These are phyloP conservation scores for Mycothermus thermophilus DNA, from an alignment of 495 filamentous ascomycete genomes.

Conservation along the genomic window DNA sequence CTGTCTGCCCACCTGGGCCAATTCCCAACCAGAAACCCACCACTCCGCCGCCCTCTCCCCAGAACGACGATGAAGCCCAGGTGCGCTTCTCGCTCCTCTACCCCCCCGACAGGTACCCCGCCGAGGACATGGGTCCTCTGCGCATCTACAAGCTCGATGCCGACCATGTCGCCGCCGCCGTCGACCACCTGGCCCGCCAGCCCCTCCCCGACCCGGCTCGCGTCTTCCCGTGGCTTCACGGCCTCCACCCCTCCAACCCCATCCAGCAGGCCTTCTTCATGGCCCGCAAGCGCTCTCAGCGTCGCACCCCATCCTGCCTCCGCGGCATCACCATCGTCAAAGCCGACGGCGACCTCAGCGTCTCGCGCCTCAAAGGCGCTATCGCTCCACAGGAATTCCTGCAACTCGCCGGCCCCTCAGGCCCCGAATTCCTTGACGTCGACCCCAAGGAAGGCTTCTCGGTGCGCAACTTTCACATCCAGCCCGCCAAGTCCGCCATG, in stretches of 20 bases:
- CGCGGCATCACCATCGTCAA: conserved; percentile 80
- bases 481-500: conserved; percentile 75
- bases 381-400: conserved; percentile 70
- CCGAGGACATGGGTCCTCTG: conserved; percentile 40
- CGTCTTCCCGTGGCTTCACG: conserved; percentile 97
- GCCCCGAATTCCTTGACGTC: conserved; percentile 51
- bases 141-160: conserved; percentile 63
- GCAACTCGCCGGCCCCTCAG: conserved; percentile 16
- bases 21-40: conserved; percentile 44
- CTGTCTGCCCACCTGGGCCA: conserved; percentile 68
- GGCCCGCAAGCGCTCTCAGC: conserved; percentile 53
- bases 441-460: conserved; percentile 78
- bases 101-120: conserved; percentile 50
- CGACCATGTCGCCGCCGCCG: conserved; percentile 49
- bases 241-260: conserved; percentile 78
- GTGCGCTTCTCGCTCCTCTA: conserved; percentile 53
- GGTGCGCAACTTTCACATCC: conserved; percentile 92
- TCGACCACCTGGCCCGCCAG: conserved; percentile 61
- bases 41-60: conserved; percentile 56
- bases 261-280: conserved; percentile 83
- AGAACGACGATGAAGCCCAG: conserved; percentile 32
- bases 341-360: conserved; percentile 62
- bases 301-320: conserved; percentile 64
- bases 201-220: conserved; percentile 67
- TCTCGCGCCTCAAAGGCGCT: conserved; percentile 73